A percentile compares a stretch with the other conserved stretches of the same genome.
phyloP scores from a whole-genome alignment of 1,139 yeast genomes.

The Kluyveromyces marxianus region DNA sequence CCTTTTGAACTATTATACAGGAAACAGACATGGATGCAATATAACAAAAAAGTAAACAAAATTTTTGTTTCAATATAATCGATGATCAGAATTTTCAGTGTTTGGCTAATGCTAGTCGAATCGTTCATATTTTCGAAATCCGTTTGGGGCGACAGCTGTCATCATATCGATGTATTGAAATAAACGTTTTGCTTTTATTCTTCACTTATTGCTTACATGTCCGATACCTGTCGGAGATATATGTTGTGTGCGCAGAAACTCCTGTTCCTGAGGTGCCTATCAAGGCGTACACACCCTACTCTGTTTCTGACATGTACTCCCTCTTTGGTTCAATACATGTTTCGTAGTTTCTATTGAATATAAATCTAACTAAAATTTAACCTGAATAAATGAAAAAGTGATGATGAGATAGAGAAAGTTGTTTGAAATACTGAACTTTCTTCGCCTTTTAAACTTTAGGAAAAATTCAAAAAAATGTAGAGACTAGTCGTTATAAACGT shows the following conservation, averaged over 20 bases:
- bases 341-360: background rate
- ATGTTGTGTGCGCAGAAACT: constrained; percentile 1
- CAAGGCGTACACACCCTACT: no score
- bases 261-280: background rate
- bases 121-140: constrained; percentile 30
- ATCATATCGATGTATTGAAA: constrained; percentile 16
- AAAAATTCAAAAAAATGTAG: background rate
- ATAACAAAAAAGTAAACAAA: background rate
- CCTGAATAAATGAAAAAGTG: background rate
- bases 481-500: no score
- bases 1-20: background rate
- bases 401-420: background rate
- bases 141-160: constrained; percentile 35
- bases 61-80: background rate
- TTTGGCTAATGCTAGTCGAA: constrained; percentile 28
- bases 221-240: background rate
- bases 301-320: no score
- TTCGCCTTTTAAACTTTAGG: background rate
- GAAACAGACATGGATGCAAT: constrained; percentile 1
- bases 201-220: background rate
- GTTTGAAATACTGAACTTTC: background rate
- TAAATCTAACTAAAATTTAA: background rate
- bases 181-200: background rate
- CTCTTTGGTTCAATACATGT: no score
- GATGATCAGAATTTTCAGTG: constrained; percentile 31